Evolutionary conservation across 2,329 filamentous ascomycete species (phyloP).

Genomic region (Neonectria sp.): DNA sequence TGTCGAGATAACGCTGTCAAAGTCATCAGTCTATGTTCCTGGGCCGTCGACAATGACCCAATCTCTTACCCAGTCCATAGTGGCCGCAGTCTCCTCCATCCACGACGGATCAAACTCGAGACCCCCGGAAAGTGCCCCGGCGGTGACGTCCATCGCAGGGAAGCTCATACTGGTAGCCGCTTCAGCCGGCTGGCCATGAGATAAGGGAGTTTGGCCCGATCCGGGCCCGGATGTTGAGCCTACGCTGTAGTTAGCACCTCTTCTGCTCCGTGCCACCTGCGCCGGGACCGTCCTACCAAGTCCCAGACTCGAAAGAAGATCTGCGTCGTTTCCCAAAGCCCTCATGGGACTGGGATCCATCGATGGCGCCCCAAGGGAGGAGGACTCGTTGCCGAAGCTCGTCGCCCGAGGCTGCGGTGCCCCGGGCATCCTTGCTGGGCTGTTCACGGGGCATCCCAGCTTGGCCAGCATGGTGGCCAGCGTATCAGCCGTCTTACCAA

Average conservation of each 20-base stretch:
- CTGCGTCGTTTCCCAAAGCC: slow-evolving; percentile 37
- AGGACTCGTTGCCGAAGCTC: slow-evolving; percentile 31
- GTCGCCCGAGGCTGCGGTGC: slow-evolving; percentile 12
- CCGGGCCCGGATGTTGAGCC: slow-evolving; percentile 39
- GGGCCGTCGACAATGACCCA: slow-evolving; percentile 1
- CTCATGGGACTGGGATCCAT: slow-evolving; percentile 41
- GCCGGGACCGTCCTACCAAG: slow-evolving; percentile 36
- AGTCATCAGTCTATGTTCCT: slow-evolving; percentile 26
- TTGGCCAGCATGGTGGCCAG: slow-evolving; percentile 62
- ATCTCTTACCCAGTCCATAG: slow-evolving; percentile 56
- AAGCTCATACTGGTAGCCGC: slow-evolving; percentile 41
- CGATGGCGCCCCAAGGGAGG: slow-evolving; percentile 37
- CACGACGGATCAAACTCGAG: slow-evolving; percentile 55
- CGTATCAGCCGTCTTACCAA: slow-evolving; percentile 62
- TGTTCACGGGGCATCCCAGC: slow-evolving; percentile 53
- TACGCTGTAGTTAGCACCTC: slow-evolving; percentile 34
- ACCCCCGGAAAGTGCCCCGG: slow-evolving; percentile 25
- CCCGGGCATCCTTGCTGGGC: slow-evolving; percentile 19
- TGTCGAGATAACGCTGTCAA: slow-evolving; percentile 52
- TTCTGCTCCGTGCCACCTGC: slow-evolving; percentile 22
- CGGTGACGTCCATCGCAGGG: slow-evolving; percentile 35
- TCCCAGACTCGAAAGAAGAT: slow-evolving; percentile 41
- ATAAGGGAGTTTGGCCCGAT: slow-evolving; percentile 39
- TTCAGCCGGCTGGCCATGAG: slow-evolving; percentile 38
- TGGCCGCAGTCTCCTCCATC: slow-evolving; percentile 50